Evolutionary conservation across 1,284 basidiomycete species (phyloP).

Genomic region (Neotropicomus parvogracilis): DNA sequence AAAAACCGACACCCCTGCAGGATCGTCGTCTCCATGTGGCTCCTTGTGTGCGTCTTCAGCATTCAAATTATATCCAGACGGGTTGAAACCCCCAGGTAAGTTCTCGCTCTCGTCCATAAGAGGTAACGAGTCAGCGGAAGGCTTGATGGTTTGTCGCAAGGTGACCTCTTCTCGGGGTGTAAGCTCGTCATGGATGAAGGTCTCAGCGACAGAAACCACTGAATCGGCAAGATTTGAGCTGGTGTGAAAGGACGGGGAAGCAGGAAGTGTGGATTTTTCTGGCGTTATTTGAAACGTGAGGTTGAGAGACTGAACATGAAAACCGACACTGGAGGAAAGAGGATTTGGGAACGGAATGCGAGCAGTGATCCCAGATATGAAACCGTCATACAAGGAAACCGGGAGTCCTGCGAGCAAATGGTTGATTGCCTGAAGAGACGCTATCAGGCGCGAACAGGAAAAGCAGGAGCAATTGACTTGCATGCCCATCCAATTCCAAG

Average conservation of each 20-base stretch:
- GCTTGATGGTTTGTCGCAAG: conserved; percentile 67
- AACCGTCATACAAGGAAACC: conserved; percentile 66
- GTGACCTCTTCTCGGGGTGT: conserved; percentile 66
- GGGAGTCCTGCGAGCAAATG: conserved; percentile 66
- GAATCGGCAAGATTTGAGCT: conserved; percentile 64
- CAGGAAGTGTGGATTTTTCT: conserved; percentile 16
- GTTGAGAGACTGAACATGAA: conserved; percentile 61
- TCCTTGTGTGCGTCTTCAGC: conserved; percentile 33
- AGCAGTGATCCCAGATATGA: conserved; percentile 69
- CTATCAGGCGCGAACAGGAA: conserved; percentile 14
- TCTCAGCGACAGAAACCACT: conserved; percentile 76
- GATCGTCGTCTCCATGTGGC: conserved; percentile 48
- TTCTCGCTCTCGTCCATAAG: conserved; percentile 37
- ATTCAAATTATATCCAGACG: conserved; percentile 41
- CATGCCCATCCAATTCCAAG: conserved; percentile 75
- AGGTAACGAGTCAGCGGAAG: conserved; percentile 35
- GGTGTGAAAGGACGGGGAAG: conserved; percentile 15
- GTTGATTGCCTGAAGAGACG: conserved; percentile 70
- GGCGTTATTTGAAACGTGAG: conserved; percentile 56
- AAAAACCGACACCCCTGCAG: conserved; percentile 77
- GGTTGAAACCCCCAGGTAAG: conserved; percentile 66
- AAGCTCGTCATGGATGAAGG: conserved; percentile 82
- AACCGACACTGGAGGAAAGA: conserved; percentile 63
- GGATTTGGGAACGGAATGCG: conserved; percentile 77
- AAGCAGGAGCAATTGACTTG: conserved; percentile 34